These are phyloP conservation scores for Daldinia concentrica DNA, from an alignment of 495 filamentous ascomycete genomes.

Conservation along the genomic window DNA sequence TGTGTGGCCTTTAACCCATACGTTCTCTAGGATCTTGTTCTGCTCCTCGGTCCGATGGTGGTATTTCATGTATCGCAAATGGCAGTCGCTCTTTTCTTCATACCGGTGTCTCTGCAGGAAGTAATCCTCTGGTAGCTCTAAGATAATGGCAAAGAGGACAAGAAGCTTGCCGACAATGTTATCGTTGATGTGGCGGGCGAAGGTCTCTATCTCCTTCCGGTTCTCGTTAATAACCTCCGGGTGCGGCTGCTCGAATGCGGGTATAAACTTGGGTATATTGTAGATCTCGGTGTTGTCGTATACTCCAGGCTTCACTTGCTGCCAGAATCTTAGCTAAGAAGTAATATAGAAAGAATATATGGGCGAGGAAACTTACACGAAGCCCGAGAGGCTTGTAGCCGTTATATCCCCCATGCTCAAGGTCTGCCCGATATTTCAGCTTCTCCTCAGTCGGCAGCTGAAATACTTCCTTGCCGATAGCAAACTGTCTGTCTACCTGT, in stretches of 20 bases:
- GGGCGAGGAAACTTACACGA: slow-evolving; percentile 27
- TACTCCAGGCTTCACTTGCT: slow-evolving; percentile 52
- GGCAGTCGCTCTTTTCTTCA: slow-evolving; percentile 56
- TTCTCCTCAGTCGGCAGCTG: slow-evolving; percentile 62
- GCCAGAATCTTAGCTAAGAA: slow-evolving; percentile 39
- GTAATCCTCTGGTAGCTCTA: slow-evolving; percentile 63
- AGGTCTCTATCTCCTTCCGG: slow-evolving; percentile 55
- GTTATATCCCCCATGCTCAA: slow-evolving; percentile 47
- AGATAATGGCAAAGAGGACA: slow-evolving; percentile 59
- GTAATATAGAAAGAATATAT: too few relatives aligned
- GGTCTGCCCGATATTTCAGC: slow-evolving; percentile 45
- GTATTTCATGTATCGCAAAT: slow-evolving; percentile 67
- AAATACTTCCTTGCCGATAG: slow-evolving; percentile 65
- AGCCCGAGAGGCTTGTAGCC: slow-evolving; percentile 48
- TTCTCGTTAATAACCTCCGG: slow-evolving; percentile 48
- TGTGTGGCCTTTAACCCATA: slow-evolving; percentile 60
- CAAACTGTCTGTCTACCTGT: slow-evolving; percentile 68
- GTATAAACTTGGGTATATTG: slow-evolving; percentile 61
- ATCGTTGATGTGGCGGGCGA: slow-evolving; percentile 59
- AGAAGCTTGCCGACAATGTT: slow-evolving; percentile 58
- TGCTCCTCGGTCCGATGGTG: slow-evolving; percentile 55
- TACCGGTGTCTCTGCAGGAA: slow-evolving; percentile 62
- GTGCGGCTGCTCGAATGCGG: slow-evolving; percentile 47
- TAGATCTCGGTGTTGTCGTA: slow-evolving; percentile 62
- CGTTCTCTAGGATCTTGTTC: slow-evolving; percentile 44